phyloP scores from a whole-genome alignment of 192 early-diverging fungal species.

The Backusella mclennaniae region DNA sequence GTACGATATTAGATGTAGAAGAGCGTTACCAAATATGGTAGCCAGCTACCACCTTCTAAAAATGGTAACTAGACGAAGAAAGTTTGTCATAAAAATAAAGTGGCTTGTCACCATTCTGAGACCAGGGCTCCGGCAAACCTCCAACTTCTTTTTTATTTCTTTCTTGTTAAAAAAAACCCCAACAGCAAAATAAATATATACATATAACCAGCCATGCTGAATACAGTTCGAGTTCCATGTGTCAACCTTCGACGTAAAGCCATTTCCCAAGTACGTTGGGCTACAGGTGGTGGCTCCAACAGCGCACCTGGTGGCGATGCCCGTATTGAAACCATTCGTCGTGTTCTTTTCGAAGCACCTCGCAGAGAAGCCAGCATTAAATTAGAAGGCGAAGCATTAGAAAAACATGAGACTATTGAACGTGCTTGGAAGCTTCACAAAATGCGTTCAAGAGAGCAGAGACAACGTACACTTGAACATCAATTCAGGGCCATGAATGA shows the following conservation, averaged over 20 bases:
- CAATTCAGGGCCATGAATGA: slow-evolving; percentile 64
- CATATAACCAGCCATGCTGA: slow-evolving; percentile 2
- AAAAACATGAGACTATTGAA: slow-evolving; percentile 70
- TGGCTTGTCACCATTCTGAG: neutral
- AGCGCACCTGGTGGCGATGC: slow-evolving; percentile 47
- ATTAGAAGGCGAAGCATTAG: slow-evolving; percentile 54
- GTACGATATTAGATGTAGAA: neutral
- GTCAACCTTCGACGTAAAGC: neutral
- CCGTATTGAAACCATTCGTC: slow-evolving; percentile 69
- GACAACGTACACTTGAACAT: slow-evolving; percentile 41
- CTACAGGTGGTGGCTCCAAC: slow-evolving; percentile 6
- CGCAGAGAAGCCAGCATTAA: slow-evolving; percentile 33
- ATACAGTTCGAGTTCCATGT: slow-evolving; percentile 8
- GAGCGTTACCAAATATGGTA: neutral
- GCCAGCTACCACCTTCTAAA: neutral
- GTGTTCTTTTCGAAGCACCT: slow-evolving; percentile 64
- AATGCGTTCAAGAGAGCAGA: slow-evolving; percentile 45
- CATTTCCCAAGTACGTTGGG: neutral
- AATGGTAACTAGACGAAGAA: neutral
- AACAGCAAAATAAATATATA: neutral
- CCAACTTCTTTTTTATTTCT: neutral
- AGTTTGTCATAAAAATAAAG: neutral
- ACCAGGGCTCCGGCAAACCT: slow-evolving; percentile 4
- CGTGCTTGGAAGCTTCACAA: slow-evolving; percentile 64
- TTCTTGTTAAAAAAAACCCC: neutral